Base-by-base conservation (phyloP, 129 eudicot genomes). In the Artemisia argyi region DNA sequence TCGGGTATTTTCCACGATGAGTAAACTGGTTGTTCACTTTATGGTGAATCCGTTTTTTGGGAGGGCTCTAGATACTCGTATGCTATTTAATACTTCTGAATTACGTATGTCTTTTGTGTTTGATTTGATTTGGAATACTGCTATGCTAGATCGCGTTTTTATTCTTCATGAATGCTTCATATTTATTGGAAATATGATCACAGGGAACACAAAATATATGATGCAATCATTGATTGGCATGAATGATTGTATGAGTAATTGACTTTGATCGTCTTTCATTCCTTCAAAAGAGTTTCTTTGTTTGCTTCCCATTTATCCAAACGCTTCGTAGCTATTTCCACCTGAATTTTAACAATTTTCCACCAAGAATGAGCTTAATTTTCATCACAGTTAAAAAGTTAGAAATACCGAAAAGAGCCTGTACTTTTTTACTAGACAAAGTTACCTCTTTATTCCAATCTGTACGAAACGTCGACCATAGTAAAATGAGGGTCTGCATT, bases 371-470 rank as follows among this genome's bases (percentile, higher is more conserved):
- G 8, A 44, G 30, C 4, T 19, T 14, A 39, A 13, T 5, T 4
- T 61, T 17, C 16, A 3, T 9, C 19, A 78, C 2, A 12, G 8
- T 42, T 2, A n/a, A 18, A 63, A 6, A 16, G 8, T 52, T 12
- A 9, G 11, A 39, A 39, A 39, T 39, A 7, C 11, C 46, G 11
- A 39, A 39, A 39, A 39, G 46, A 39, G 46, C 46, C 9, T 39
- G 2, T 39, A 39, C 11, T 39, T 39, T 39, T 39, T 39, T 7
- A 39, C 46, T 6, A 2, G 9, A 7, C 4, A 11, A 3, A 24
- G 32, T 32, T 73, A 85, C 96, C 96, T 91, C 97, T 70, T 91
- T 86, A 19, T 80, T 44, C 96, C 97, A 91, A 39, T 91, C 89
- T 10, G 97, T 88, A 44, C 84, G 84, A 60, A 51, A 86, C 1